Base-by-base conservation (phyloP, 2,329 filamentous ascomycete genomes). In the Nemania sp. region DNA sequence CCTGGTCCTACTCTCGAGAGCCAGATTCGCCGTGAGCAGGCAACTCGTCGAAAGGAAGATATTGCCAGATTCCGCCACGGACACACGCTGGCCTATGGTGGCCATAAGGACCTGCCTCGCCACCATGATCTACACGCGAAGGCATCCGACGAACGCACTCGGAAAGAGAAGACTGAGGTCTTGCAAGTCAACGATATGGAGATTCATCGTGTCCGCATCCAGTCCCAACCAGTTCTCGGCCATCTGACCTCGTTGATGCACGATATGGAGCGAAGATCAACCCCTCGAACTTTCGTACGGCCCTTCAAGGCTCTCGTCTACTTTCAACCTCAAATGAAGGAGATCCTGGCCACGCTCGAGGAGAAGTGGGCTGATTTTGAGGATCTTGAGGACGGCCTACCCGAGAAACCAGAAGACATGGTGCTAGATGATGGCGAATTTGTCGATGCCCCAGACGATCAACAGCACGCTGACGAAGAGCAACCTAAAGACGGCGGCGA, bases 291-390 rank as follows among this genome's bases (percentile, higher is more conserved):
- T 1, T 76, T 76, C 14, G 61, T 74, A 59, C 61, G 71, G 0
- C 74, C 74, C 0, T 77, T 77, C 64, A 73, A 73, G 62, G 44
- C 70, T 5, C 56, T 77, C 4, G 64, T 76, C 0, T 72, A 73
- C 64, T 73, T 72, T 49, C 74, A 77, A 39, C 70, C 72, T 6
- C 70, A 72, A 62, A 74, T 75, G 70, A 67, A 67, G 20, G 69
- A 74, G 47, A 68, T 71, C 5, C 68, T 76, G 1, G 59, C 65
- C 2, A 68, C 66, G 0, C 64, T 76, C 6, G 73, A 75, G 49
- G 72, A 74, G 55, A 75, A 74, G 54, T 75, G 72, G 72, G 71
- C 63, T 1, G 70, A 74, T 36, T 66, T 68, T 26, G 71, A 73
- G 42, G 70, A 73, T 49, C 33, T 66, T 1, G 66, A 66, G 2